phyloP scores from a whole-genome alignment of 1,139 yeast species.

The Yamadazyma taylorii region DNA sequence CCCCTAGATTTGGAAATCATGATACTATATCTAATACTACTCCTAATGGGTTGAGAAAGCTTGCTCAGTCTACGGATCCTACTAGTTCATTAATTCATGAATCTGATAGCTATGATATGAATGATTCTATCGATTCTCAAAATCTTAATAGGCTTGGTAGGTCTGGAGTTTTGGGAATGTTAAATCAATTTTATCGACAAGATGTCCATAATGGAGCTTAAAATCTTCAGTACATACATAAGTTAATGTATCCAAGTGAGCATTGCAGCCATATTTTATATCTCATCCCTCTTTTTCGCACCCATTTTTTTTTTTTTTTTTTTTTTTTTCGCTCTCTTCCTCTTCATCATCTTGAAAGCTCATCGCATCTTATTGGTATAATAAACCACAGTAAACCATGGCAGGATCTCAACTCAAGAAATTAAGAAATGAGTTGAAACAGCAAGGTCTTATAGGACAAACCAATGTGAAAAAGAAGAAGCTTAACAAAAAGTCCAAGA shows the following conservation, averaged over 20 bases:
- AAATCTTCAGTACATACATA: not conserved
- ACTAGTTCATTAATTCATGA: slow-evolving; percentile 20
- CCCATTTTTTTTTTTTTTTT: not conserved
- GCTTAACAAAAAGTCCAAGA: slow-evolving; percentile 50
- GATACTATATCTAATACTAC: not conserved
- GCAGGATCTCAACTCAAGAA: slow-evolving; percentile 89
- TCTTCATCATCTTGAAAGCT: too few species aligned
- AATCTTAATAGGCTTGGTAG: slow-evolving; percentile 25
- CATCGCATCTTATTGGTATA: not conserved
- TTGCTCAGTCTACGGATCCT: slow-evolving; percentile 11
- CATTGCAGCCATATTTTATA: too few species aligned
- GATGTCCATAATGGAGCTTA: slow-evolving; percentile 25
- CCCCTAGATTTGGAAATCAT: too few species aligned
- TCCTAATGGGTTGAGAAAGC: slow-evolving; percentile 5
- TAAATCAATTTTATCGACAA: slow-evolving; percentile 79
- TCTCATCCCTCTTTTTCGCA: not conserved
- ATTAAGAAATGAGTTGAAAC: slow-evolving; percentile 72
- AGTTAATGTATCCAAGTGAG: too few species aligned
- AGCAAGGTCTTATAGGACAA: slow-evolving; percentile 81
- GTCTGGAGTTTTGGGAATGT: slow-evolving; percentile 78
- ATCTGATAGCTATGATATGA: slow-evolving; percentile 20
- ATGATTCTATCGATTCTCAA: slow-evolving; percentile 34
- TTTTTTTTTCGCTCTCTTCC: not conserved
- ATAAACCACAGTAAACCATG: slow-evolving; percentile 38
- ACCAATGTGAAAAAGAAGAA: slow-evolving; percentile 60